Conservation (phyloP, 2,329 filamentous ascomycete species). For the Penicillium janthinellum region DNA sequence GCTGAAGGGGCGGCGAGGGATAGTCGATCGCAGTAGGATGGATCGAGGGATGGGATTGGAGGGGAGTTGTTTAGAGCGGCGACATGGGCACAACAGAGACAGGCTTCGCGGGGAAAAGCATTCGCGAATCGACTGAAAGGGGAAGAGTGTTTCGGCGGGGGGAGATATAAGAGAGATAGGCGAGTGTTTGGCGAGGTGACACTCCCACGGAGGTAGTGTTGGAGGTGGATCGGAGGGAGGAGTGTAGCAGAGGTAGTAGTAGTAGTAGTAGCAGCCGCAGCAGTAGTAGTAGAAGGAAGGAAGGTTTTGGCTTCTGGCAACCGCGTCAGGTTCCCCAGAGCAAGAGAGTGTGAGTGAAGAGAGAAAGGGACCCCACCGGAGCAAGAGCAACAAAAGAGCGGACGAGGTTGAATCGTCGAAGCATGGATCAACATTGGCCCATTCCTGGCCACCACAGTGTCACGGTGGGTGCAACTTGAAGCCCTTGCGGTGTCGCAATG, state of each 20-base stretch:
- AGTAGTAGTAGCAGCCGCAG: slow-evolving; percentile 17
- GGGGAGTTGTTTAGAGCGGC: not conserved
- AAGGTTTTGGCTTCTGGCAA: not conserved
- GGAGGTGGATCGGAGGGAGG: slow-evolving; percentile 22
- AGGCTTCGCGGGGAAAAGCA: slow-evolving; percentile 12
- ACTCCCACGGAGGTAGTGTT: slow-evolving; percentile 28
- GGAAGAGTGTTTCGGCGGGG: slow-evolving; percentile 13
- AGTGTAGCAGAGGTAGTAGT: slow-evolving; percentile 23
- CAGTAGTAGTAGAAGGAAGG: slow-evolving; percentile 11
- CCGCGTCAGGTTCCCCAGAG: not conserved
- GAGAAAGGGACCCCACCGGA: not conserved
- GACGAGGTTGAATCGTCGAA: slow-evolving; percentile 10
- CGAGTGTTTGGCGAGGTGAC: slow-evolving; percentile 21
- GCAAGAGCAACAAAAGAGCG: slow-evolving; percentile 3
- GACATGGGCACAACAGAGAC: slow-evolving; percentile 6
- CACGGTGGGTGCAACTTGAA: slow-evolving; percentile 28
- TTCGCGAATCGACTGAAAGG: slow-evolving; percentile 18
- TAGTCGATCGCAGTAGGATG: not conserved
- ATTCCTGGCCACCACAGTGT: slow-evolving; percentile 28
- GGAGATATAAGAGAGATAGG: slow-evolving; percentile 13
- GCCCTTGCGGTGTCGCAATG: slow-evolving; percentile 31
- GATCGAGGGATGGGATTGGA: slow-evolving; percentile 3
- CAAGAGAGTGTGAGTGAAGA: not conserved
- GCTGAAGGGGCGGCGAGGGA: slow-evolving; percentile 10
- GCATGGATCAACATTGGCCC: slow-evolving; percentile 33